Percentiles rank a stretch among this genome's conserved stretches.
Evolutionary conservation across 306 rosid species (phyloP).

Genomic region (Lathyrus sativus): DNA sequence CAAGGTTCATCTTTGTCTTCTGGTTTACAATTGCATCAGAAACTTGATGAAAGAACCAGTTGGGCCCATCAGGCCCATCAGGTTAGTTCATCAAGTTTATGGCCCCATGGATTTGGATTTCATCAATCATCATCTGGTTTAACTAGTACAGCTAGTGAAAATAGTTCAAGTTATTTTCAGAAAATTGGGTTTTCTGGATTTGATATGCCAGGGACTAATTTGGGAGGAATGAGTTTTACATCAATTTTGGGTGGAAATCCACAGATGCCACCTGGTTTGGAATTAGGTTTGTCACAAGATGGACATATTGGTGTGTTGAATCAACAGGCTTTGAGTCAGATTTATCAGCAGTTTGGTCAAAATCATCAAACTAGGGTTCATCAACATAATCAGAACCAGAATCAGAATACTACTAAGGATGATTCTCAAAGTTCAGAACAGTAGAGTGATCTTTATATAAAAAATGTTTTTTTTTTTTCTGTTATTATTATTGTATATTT

Average conservation of each 20-base stretch:
- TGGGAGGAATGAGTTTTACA: conserved; percentile 90
- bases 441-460: conserved; percentile 45
- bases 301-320: conserved; percentile 88
- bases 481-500: conserved; percentile 54
- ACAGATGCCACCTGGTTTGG: conserved; percentile 79
- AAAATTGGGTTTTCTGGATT: conserved; percentile 80
- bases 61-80: conserved; percentile 13
- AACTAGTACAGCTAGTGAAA: conserved; percentile 36
- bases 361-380: conserved; percentile 71
- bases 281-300: conserved; percentile 89
- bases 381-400: conserved; percentile 44
- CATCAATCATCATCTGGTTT: conserved; percentile 56
- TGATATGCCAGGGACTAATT: conserved; percentile 68
- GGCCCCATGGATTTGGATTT: conserved; percentile 77
- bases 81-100: conserved; percentile 24
- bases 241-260: conserved; percentile 79
- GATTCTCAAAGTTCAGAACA: conserved; percentile 93
- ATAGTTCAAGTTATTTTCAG: conserved; percentile 72
- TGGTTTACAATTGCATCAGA: conserved; percentile 51
- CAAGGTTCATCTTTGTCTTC: conserved; percentile 69
- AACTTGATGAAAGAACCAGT: neutral
- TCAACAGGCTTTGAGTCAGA: conserved; percentile 79
- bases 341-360: conserved; percentile 96
- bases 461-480: conserved; percentile 42
- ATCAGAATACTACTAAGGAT: conserved; percentile 68